These are phyloP conservation scores for Zygosaccharomyces lentus DNA, from an alignment of 805 yeast species.

Conservation along the genomic window DNA sequence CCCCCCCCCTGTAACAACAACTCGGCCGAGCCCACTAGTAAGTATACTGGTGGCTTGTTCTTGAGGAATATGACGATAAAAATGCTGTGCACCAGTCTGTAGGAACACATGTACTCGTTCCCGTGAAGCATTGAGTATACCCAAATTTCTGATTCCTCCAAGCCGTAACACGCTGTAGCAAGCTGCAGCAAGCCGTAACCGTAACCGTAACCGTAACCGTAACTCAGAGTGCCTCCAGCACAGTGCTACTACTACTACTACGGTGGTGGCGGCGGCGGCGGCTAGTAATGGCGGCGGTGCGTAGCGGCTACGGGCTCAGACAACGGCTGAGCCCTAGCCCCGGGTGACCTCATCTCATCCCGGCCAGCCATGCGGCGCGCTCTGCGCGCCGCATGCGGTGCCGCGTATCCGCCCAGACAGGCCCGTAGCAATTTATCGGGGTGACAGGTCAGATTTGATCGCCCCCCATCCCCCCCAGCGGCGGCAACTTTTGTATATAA, in stretches of 20 bases:
- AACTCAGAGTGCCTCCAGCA: no score
- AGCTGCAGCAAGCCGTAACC: not conserved
- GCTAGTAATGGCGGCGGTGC: not conserved
- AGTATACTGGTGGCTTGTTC: conserved; percentile 7
- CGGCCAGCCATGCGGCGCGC: conserved; percentile 1
- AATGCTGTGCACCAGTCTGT: conserved; percentile 41
- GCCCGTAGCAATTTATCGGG: not conserved
- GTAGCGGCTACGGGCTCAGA: not conserved
- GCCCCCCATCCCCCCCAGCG: no score
- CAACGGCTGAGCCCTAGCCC: not conserved
- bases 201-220: no score
- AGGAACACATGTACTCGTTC: conserved; percentile 31
- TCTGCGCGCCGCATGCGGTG: not conserved
- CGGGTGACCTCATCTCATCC: not conserved
- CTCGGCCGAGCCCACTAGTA: conserved; percentile 1
- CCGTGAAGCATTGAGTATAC: conserved; percentile 38
- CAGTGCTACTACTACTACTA: no score
- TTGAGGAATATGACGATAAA: conserved; percentile 33
- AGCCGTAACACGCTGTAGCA: not conserved
- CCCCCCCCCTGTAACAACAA: not conserved
- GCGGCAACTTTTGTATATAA: not conserved
- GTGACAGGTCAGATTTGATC: not conserved
- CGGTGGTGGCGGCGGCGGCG: no score
- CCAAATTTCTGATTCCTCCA: conserved; percentile 36
- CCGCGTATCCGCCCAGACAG: conserved; percentile 1